Evolutionary conservation across 75 land plant species (phyloP).

Genomic region (Azolla pinnata): DNA sequence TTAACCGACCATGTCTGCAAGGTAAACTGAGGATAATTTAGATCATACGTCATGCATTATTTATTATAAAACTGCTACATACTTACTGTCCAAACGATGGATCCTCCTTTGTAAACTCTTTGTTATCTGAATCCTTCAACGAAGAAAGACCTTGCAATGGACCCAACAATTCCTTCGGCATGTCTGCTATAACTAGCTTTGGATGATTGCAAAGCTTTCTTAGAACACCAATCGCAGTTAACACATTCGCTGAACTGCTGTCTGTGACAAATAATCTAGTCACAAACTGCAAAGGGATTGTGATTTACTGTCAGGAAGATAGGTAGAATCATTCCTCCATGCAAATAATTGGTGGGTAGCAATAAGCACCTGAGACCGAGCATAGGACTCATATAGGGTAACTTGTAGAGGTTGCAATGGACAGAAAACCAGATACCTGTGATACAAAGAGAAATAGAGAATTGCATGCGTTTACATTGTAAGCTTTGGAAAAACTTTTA

Average conservation of each 20-base stretch:
- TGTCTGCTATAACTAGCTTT: slow-evolving; percentile 14
- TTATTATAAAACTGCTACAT: no score
- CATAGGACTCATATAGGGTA: slow-evolving; percentile 15
- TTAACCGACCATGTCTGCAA: slow-evolving; percentile 1
- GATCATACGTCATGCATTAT: no score
- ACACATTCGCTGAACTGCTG: slow-evolving; percentile 19
- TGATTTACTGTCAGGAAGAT: no score
- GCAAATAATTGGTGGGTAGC: no score
- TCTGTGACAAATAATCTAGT: slow-evolving; percentile 4
- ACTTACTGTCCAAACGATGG: no score
- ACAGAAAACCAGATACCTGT: slow-evolving; percentile 40
- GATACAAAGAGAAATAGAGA: background rate
- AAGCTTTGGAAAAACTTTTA: no score
- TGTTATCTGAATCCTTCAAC: no score
- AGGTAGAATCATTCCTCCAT: no score
- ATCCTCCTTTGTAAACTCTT: no score
- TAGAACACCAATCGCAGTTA: slow-evolving; percentile 24
- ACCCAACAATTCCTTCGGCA: slow-evolving; percentile 9
- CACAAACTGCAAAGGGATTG: slow-evolving; percentile 22
- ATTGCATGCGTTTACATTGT: no score
- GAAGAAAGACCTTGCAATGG: no score
- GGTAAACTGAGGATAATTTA: no score
- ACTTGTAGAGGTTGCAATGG: slow-evolving; percentile 27
- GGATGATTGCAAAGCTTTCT: slow-evolving; percentile 44
- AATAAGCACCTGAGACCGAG: slow-evolving; percentile 31